Base-by-base conservation (phyloP, 805 yeast species). In the Candida yuanshanica region DNA sequence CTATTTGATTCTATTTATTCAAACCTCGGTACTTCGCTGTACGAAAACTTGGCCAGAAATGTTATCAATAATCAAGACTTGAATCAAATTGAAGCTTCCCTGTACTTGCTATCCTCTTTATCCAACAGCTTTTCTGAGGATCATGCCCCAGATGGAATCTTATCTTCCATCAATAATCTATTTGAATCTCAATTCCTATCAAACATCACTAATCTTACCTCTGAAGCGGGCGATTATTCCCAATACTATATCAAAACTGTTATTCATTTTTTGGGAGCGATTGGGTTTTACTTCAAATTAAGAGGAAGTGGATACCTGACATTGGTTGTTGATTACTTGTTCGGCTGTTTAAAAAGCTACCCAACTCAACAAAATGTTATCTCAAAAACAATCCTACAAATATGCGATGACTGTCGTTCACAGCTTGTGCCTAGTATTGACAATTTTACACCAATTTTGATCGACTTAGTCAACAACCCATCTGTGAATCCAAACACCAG, bases 1-100 rank as follows among this genome's bases (percentile, higher is more conserved):
- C 68, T 90, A 29, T 75, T 86, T 48, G 93, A 88, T 41, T 68
- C 77, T 0, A 61, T 82, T 2, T 86, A 82, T 65, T 75, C 88
- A 1, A 66, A 85, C 5, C 67, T 87, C 27, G 86, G 84, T 29
- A 41, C 59, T 0, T 63, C 70, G 2, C 58, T 86, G 27, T 75
- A 74, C 47, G 63, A 65, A 5, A 66, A 61, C 17, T 57, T 85
- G 22, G 50, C 66, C 1, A 50, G 55, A 7, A 65, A 65, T 25
- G 59, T 76, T 2, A 43, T 60, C 5, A 42, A 50, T 1, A 56
- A 57, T 25, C 38, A 63, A 4, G 48, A 48, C 18, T 20, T 50
- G 13, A 54, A 59, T 11, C 76, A 72, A 36, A 59, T 81, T 4
- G 95, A 85, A 55, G 72, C 81, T 2, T 74, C 85, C 0, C 56